Evolutionary conservation across 371 early-diverging fungal species (phyloP), one percentile per base, ranked within the genome.

Genomic region (Syncephalis plumigaleata): DNA sequence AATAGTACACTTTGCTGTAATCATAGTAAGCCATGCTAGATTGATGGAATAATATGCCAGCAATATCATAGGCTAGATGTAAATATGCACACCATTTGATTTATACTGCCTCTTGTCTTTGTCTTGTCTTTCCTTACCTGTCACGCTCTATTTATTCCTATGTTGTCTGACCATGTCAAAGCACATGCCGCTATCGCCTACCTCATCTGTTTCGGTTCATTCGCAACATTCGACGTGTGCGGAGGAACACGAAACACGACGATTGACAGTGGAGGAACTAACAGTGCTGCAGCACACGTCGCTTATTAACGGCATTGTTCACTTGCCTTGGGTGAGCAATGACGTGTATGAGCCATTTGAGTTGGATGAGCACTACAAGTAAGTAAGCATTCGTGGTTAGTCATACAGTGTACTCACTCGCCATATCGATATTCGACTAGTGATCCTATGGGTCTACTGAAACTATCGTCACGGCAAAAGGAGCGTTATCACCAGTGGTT

Each of bases 401-500:
- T 17, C 13, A 9, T 1, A 1, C 37, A 18, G 27, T 3, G n/a
- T 13, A 21, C 5, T 26, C 47, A 1, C 21, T 22, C n/a, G 3
- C 15, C 44, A 36, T 53, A 18, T 42, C 26, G 2, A 31, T 48
- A n/a, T 17, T 8, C 2, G 7, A 16, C 45, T n/a, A 66, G 60
- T 3, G 77, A 82, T 52, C 74, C 77, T 13, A 86, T 87, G 55
- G 91, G 91, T 0, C 64, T 73, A 42, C 62, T 85, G 18, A 55
- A 62, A n/a, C 59, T 91, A 40, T 87, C 89, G 0, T 59, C 67
- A 21, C 77, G 79, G 49, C 92, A 91, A 55, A 60, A 55, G 42
- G 67, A 64, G 5, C 71, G 71, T 42, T 83, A 85, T 59, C 79
- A 75, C 40, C 71, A 70, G 9, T 91, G 92, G 92, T 81, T 73